phyloP scores from a whole-genome alignment of 208 protist species.

The Crithidia expoeki region DNA sequence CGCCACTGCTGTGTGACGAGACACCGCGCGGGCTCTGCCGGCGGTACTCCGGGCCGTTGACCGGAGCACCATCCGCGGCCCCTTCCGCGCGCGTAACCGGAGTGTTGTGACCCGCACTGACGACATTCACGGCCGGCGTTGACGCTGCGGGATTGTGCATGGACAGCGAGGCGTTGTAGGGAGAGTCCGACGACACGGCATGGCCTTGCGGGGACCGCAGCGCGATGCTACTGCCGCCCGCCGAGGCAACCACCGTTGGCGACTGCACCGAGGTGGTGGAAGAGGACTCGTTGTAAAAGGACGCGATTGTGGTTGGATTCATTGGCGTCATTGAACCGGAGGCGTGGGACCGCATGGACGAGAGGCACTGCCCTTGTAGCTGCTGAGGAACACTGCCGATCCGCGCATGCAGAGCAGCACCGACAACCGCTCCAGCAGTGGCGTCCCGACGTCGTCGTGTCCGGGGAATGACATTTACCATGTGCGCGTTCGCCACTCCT shows the following conservation, averaged over 20 bases:
- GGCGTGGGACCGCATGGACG: neutral
- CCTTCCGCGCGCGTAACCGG: neutral
- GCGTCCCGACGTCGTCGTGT: slow-evolving; percentile 12
- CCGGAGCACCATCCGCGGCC: neutral
- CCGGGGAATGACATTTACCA: slow-evolving; percentile 14
- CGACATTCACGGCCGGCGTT: too few species aligned
- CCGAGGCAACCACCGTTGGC: slow-evolving; percentile 3
- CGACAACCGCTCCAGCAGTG: neutral
- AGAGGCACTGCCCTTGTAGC: neutral
- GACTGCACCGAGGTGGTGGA: slow-evolving; percentile 11
- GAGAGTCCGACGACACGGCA: neutral
- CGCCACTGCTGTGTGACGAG: slow-evolving; percentile 15
- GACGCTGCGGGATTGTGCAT: neutral
- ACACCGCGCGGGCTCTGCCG: neutral
- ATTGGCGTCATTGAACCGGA: neutral
- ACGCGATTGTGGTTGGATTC: neutral
- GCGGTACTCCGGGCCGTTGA: slow-evolving; percentile 1
- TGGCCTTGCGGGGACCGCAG: slow-evolving; percentile 5
- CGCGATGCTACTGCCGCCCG: neutral
- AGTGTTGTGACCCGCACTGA: too few species aligned
- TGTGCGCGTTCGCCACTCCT: neutral
- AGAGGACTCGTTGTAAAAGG: slow-evolving; percentile 1
- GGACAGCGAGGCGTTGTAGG: slow-evolving; percentile 3
- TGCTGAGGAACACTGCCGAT: neutral
- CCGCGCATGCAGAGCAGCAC: too few species aligned